These are phyloP conservation scores for Knoxia roxburghii DNA, from an alignment of 257 asterid species.

Conservation along the genomic window DNA sequence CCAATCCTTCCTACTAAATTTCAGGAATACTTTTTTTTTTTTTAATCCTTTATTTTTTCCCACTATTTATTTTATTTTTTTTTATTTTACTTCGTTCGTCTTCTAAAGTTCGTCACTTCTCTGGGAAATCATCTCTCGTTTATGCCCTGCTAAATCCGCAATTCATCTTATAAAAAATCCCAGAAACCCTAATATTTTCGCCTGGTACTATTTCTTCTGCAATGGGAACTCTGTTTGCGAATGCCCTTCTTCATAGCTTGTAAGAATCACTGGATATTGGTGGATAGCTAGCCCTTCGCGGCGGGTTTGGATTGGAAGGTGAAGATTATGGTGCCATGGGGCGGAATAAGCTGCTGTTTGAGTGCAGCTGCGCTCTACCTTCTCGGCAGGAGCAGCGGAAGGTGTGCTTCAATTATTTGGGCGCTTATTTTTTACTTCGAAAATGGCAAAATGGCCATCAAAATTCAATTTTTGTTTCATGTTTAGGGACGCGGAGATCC, in stretches of 20 bases:
- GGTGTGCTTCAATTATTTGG: constrained; percentile 32
- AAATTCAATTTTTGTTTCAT: constrained; percentile 11
- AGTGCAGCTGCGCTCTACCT: constrained; percentile 96
- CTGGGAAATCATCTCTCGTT: background rate
- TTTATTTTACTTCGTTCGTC: background rate
- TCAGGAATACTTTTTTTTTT: background rate
- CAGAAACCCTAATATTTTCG: background rate
- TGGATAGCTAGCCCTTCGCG: background rate
- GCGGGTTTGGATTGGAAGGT: background rate
- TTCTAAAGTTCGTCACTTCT: background rate
- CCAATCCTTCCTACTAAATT: background rate
- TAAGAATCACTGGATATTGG: too few relatives aligned
- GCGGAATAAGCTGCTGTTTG: constrained; percentile 85
- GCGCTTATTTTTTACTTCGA: background rate
- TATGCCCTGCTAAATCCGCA: background rate
- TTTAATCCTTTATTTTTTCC: constrained; percentile 2
- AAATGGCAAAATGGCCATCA: background rate
- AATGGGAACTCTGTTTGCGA: background rate
- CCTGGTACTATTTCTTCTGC: background rate
- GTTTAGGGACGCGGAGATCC: constrained; percentile 71
- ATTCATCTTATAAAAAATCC: background rate
- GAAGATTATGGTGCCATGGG: constrained; percentile 84
- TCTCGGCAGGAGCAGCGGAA: constrained; percentile 93
- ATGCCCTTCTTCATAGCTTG: background rate
- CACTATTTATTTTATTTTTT: background rate